phyloP scores from a whole-genome alignment of 352 stramenopile species.

The Phytophthora vignae region DNA sequence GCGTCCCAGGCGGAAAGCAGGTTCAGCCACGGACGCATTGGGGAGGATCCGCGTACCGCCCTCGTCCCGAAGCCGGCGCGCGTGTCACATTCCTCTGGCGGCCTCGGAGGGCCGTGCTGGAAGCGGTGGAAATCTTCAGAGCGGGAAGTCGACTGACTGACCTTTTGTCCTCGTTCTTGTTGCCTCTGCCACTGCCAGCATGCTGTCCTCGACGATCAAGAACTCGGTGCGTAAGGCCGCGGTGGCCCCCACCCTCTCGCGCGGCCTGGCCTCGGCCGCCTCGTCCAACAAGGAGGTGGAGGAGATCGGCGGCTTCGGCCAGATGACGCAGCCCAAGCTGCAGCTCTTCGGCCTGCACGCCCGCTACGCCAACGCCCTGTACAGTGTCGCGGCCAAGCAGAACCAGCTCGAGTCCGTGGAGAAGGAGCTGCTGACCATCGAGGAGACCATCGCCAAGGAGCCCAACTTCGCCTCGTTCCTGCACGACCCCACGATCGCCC shows the following conservation, averaged over 20 bases:
- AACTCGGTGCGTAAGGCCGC: slow-evolving; percentile 60
- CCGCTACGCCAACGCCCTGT: slow-evolving; percentile 97
- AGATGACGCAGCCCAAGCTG: slow-evolving; percentile 91
- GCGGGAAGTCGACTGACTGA: slow-evolving; percentile 18
- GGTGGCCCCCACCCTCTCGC: slow-evolving; percentile 45
- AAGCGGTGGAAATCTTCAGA: neutral
- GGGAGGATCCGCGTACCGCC: neutral
- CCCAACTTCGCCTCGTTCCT: slow-evolving; percentile 94
- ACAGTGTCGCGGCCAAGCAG: slow-evolving; percentile 94
- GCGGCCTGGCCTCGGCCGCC: slow-evolving; percentile 43
- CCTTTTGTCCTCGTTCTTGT: neutral
- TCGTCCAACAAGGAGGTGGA: slow-evolving; percentile 57
- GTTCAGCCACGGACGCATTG: neutral
- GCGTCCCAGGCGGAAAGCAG: neutral
- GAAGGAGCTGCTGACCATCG: slow-evolving; percentile 89
- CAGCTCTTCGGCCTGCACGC: slow-evolving; percentile 97
- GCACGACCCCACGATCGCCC: slow-evolving; percentile 96
- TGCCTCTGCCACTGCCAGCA: slow-evolving; percentile 32
- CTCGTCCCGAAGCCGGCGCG: neutral
- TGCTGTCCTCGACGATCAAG: slow-evolving; percentile 83
- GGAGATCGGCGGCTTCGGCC: slow-evolving; percentile 77
- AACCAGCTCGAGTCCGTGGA: slow-evolving; percentile 85
- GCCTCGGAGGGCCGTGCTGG: too few relatives aligned
- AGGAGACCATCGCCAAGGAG: slow-evolving; percentile 87
- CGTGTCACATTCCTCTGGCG: neutral